A percentile compares a stretch with the other conserved stretches of the same genome.
These are phyloP conservation scores for Sordariomycetes sp. DNA, from an alignment of 2,329 filamentous ascomycete genomes.

Conservation along the genomic window DNA sequence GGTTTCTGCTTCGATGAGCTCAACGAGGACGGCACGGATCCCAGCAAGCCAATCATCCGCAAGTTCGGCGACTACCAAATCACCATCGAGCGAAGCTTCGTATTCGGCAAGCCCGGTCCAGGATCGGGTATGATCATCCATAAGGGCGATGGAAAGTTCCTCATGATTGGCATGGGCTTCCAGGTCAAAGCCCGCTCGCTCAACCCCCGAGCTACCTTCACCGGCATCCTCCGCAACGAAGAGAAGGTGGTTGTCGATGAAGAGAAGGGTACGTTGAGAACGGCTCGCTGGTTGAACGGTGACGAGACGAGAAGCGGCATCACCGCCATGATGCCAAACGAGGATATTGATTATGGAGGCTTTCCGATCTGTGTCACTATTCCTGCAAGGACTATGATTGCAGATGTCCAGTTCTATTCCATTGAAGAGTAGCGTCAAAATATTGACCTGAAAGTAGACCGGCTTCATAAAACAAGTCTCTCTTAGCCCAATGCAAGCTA, in stretches of 20 bases:
- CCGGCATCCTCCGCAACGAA: constrained; percentile 25
- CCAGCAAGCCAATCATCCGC: constrained; percentile 12
- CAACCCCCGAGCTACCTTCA: no score
- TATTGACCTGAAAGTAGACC: no score
- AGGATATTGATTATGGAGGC: constrained; percentile 41
- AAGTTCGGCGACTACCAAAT: constrained; percentile 22
- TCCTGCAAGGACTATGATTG: constrained; percentile 35
- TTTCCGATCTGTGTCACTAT: constrained; percentile 43
- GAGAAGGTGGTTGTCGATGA: constrained; percentile 20
- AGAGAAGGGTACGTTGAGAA: constrained; percentile 19
- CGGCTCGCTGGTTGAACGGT: constrained; percentile 24
- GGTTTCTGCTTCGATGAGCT: constrained; percentile 29
- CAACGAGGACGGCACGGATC: constrained; percentile 12
- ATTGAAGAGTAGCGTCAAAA: background rate
- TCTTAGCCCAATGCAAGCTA: no score
- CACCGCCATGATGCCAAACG: constrained; percentile 39
- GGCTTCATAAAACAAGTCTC: no score
- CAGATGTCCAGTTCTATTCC: constrained; percentile 21
- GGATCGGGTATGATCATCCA: constrained; percentile 29
- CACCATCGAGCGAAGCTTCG: constrained; percentile 26
- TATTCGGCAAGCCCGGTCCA: constrained; percentile 27
- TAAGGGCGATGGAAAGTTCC: constrained; percentile 20
- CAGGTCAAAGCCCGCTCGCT: no score
- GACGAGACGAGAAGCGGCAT: constrained; percentile 33
- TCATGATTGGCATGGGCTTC: constrained; percentile 26